Conservation (phyloP, 2,329 filamentous ascomycete genomes). For the Volutella citrinella region DNA sequence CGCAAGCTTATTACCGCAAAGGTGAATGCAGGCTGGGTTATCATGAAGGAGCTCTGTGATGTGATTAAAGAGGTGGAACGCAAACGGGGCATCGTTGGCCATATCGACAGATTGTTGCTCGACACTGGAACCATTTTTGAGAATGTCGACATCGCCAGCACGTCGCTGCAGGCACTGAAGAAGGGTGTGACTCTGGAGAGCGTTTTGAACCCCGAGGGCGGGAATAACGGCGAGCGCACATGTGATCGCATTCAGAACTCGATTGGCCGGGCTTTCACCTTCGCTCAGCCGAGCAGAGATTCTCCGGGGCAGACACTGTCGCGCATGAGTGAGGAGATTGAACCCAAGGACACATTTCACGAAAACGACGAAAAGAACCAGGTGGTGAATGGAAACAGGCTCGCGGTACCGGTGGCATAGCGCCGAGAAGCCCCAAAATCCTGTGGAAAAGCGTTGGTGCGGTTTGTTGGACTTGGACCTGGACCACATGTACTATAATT, state of each 20-base stretch:
- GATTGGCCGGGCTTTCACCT: constrained; percentile 16
- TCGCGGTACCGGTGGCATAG: no score
- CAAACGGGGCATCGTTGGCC: constrained; percentile 38
- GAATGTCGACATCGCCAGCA: constrained; percentile 45
- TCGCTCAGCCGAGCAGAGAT: constrained; percentile 12
- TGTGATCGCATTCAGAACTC: no score
- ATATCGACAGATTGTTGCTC: constrained; percentile 27
- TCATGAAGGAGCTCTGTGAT: constrained; percentile 30
- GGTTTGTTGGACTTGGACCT: no score
- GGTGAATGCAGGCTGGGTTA: constrained; percentile 30
- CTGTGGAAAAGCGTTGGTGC: no score
- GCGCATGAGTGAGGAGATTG: no score
- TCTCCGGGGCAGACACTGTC: no score
- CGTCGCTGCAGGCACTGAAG: constrained; percentile 42
- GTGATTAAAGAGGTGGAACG: constrained; percentile 26
- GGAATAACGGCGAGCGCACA: constrained; percentile 13
- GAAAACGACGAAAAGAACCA: no score
- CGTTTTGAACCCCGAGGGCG: constrained; percentile 16
- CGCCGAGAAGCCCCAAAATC: no score
- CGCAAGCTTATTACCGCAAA: constrained; percentile 22
- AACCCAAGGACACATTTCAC: no score
- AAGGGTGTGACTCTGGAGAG: constrained; percentile 37
- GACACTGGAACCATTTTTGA: constrained; percentile 40
- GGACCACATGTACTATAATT: no score
- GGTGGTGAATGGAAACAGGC: no score